Base-by-base conservation (phyloP, 257 asterid species). In the Solanum stenotomum region DNA sequence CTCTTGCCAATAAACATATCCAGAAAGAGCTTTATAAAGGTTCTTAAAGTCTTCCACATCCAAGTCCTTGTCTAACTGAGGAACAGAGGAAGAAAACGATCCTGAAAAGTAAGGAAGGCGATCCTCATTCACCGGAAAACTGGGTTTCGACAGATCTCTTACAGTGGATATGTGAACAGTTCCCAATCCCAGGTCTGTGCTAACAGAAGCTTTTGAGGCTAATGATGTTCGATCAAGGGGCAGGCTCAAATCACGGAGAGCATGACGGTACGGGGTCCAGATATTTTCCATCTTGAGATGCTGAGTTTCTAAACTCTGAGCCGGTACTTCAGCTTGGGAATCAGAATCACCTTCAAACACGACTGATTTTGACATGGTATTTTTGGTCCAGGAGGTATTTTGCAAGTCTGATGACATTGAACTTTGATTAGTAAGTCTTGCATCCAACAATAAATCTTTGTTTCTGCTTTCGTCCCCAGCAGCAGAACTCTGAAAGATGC, bases 151-250 rank as follows among this genome's bases (percentile, higher is more conserved):
- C 83, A 88, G 90, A 46, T 86, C 86, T 76, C 88, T 91, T 76
- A 25, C 89, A 49, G 89, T 38, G 87, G 95, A 85, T 85, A 90
- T 87, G 81, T 88, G 90, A 85, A 92, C 85, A 83, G 95, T 92
- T 90, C 98, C 99, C 33, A 95, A 96, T 72, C 93, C 95, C 95
- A 96, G 93, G 91, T 95, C 96, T 29, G 99, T 96, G 89, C 94
- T 90, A 88, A 95, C 94, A 31, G 92, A 65, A 52, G 92, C 87
- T 74, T 38, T 82, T 35, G 92, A 89, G 68, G 93, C 89, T 38
- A 91, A 77, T 18, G 89, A 63, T 52, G 87, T 65, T 40, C 68
- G 89, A 84, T 90, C 91, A 79, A 81, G 71, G 44, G 92, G 86
- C n/a, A 84, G 40, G 82, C 84, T 88, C 74, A 11, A 86, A 78